These are phyloP conservation scores for Pelargonium fulgidum DNA, from an alignment of 441 rosid genomes.

Conservation along the genomic window DNA sequence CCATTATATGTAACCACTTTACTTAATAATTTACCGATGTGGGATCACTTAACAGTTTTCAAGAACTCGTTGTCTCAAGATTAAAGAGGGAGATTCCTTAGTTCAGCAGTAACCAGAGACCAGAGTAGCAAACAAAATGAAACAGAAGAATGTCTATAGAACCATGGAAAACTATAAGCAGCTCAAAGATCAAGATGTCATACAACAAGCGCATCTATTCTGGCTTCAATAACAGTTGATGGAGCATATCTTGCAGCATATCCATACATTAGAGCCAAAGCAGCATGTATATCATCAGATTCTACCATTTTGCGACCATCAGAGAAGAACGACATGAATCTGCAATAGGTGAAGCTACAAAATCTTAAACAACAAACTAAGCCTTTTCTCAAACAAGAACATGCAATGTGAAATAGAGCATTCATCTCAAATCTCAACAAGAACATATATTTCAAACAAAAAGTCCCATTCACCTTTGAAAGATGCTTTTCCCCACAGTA, in stretches of 20 bases:
- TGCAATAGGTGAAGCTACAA: conserved; percentile 27
- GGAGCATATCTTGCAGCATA: conserved; percentile 99
- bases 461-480: conserved; percentile 58
- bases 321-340: conserved; percentile 84
- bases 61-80: not conserved
- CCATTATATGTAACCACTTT: no score
- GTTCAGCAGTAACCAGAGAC: conserved; percentile 9
- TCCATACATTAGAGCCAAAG: conserved; percentile 99
- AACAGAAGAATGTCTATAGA: conserved; percentile 7
- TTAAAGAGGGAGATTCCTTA: not conserved
- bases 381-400: not conserved
- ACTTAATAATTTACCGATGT: no score
- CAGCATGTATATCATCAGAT: conserved; percentile 98
- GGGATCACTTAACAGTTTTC: no score
- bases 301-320: conserved; percentile 73
- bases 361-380: no score
- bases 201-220: conserved; percentile 98
- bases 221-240: conserved; percentile 92
- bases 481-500: conserved; percentile 72
- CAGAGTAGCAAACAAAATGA: conserved; percentile 10
- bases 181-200: conserved; percentile 28
- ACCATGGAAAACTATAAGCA: conserved; percentile 13
- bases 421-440: not conserved
- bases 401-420: conserved; percentile 3
- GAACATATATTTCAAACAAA: not conserved